Conservation (phyloP, 345 rosid species). For the Conringia planisiliqua region DNA sequence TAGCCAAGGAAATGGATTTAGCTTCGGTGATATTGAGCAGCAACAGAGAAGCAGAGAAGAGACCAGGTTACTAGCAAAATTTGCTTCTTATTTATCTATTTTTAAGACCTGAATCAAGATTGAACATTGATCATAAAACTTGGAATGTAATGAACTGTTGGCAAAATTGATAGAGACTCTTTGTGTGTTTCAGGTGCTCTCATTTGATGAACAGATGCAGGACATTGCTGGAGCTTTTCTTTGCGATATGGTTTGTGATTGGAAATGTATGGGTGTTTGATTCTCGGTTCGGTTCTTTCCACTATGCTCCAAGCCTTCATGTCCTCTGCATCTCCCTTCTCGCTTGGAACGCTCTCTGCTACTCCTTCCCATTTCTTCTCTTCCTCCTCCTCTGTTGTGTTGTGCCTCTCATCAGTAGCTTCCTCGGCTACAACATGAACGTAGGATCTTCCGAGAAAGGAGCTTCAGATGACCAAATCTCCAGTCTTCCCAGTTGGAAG, state of each 20-base stretch:
- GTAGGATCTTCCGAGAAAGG: constrained; percentile 62
- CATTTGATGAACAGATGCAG: constrained; percentile 89
- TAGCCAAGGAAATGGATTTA: constrained; percentile 49
- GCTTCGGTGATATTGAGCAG: constrained; percentile 59
- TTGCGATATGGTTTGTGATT: constrained; percentile 97
- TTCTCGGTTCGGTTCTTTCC: constrained; percentile 81
- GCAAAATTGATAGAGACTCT: not conserved
- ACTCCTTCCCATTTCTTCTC: constrained; percentile 86
- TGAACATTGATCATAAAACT: not conserved
- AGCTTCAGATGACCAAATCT: constrained; percentile 92
- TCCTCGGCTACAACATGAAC: constrained; percentile 95
- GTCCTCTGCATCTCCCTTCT: constrained; percentile 84
- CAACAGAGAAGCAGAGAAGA: constrained; percentile 64
- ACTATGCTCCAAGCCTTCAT: constrained; percentile 74
- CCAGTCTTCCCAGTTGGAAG: constrained; percentile 69
- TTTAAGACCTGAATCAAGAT: not conserved
- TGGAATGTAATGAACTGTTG: not conserved
- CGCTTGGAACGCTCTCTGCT: constrained; percentile 88
- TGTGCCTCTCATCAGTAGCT: constrained; percentile 71
- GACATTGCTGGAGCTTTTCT: constrained; percentile 86
- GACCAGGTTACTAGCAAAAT: constrained; percentile 49
- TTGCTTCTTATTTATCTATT: not conserved
- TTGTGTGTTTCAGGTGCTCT: constrained; percentile 45
- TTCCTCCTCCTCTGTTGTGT: constrained; percentile 85
- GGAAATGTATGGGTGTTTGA: constrained; percentile 97